phyloP scores from a whole-genome alignment of 192 early-diverging fungal species.

The Thamnidium elegans region DNA sequence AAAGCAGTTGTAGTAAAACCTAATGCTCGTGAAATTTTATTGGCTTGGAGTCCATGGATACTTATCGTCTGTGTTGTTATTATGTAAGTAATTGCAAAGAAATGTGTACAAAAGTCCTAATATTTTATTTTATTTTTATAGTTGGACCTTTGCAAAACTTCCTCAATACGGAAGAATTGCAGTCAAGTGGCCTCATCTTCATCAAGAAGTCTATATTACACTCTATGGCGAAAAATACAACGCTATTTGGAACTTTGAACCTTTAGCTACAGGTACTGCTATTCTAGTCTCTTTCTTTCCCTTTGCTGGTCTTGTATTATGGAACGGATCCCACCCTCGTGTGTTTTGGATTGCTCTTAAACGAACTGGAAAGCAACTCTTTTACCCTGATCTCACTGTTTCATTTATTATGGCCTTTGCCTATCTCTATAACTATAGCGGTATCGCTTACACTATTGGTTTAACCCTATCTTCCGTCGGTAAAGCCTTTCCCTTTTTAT shows the following conservation, averaged over 20 bases:
- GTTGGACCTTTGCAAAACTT: slow-evolving; percentile 34
- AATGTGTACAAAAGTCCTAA: background rate
- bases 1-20: slow-evolving; percentile 14
- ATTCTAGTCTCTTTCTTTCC: slow-evolving; percentile 25
- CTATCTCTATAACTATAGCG: slow-evolving; percentile 39
- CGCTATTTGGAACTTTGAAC: slow-evolving; percentile 38
- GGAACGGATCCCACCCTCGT: slow-evolving; percentile 15
- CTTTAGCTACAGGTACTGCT: slow-evolving; percentile 38
- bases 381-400: slow-evolving; percentile 31
- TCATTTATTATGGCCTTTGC: slow-evolving; percentile 40
- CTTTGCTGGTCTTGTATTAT: slow-evolving; percentile 25
- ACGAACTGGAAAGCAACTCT: slow-evolving; percentile 23
- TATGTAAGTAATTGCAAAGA: slow-evolving; percentile 21
- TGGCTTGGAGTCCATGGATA: slow-evolving; percentile 40
- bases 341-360: slow-evolving; percentile 22
- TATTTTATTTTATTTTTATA: background rate
- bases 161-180: slow-evolving; percentile 10
- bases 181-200: slow-evolving; percentile 32
- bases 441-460: slow-evolving; percentile 37
- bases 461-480: slow-evolving; percentile 36
- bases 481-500: slow-evolving; percentile 37
- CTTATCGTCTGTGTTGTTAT: slow-evolving; percentile 33
- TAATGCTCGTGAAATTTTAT: slow-evolving; percentile 11
- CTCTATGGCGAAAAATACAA: slow-evolving; percentile 34
- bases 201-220: slow-evolving; percentile 37